Percentiles rank a stretch among this genome's conserved stretches.
Evolutionary conservation across 768 basidiomycete genomes (phyloP).

Genomic region (Termitomyces sp.): DNA sequence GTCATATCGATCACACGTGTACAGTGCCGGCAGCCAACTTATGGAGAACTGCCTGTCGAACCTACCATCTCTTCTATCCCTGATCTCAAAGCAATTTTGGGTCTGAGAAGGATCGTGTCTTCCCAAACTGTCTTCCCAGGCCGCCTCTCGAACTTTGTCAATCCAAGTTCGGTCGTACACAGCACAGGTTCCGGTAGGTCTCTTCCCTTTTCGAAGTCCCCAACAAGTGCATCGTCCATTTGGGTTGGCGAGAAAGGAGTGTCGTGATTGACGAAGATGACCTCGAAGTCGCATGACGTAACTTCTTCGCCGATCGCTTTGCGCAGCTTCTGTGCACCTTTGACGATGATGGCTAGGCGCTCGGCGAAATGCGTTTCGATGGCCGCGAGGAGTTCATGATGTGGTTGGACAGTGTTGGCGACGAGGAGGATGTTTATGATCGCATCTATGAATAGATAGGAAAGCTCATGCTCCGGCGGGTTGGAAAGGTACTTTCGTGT

Average conservation of each 20-base stretch:
- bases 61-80: constrained; percentile 30
- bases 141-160: constrained; percentile 36
- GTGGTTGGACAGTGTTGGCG: constrained; percentile 25
- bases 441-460: constrained; percentile 33
- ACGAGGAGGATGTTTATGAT: constrained; percentile 42
- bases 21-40: not conserved
- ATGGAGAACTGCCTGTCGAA: constrained; percentile 13
- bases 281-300: constrained; percentile 53
- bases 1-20: not conserved
- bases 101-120: constrained; percentile 44
- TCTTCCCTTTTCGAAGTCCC: constrained; percentile 13
- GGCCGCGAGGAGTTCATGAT: constrained; percentile 30
- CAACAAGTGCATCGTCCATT: constrained; percentile 46
- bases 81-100: constrained; percentile 50
- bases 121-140: constrained; percentile 48
- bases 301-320: constrained; percentile 58
- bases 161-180: constrained; percentile 57
- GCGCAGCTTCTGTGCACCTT: constrained; percentile 46
- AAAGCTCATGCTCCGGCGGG: constrained; percentile 23
- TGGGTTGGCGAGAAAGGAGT: constrained; percentile 31
- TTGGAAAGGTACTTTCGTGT: constrained; percentile 26
- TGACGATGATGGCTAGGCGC: constrained; percentile 38
- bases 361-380: constrained; percentile 41
- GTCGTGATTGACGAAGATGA: constrained; percentile 41
- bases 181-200: constrained; percentile 32